Base-by-base conservation (phyloP, 352 stramenopile species). In the Phytophthora hybrid region DNA sequence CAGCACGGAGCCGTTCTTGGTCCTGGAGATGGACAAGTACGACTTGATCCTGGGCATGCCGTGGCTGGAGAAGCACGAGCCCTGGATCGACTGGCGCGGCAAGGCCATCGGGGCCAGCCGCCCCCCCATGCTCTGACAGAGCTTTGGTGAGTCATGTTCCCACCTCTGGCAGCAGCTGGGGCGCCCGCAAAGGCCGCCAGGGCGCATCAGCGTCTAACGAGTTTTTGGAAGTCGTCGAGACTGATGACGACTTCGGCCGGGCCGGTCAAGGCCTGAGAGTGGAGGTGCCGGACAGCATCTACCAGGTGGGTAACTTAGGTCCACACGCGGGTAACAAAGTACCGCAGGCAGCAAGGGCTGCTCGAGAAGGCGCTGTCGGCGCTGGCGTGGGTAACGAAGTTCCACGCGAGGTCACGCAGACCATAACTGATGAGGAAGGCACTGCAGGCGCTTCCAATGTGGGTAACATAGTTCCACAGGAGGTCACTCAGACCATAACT, bases 1-100 rank as follows among this genome's bases (percentile, higher is more conserved):
- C 63, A 63, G 37, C 11, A 11, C 13, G 18, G 62, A 69, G 4
- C 16, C 9, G 37, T 62, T 69, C 37, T 47, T 55, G 9, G 61
- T 56, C 53, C 53, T 65, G 2, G 23, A 56, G 0, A 65, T 73
- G 58, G 49, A 73, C 47, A 74, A 63, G 59, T 77, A 74, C 10
- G 52, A 77, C 39, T 58, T 76, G 34, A 74, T 77, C 39, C 62
- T 77, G 19, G 56, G 46, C 41, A 80, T 73, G 49, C 29, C 69
- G 10, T 78, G 47, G 63, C 49, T 74, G 18, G 39, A 59, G 13
- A 66, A 67, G 32, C 51, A 75, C n/a, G 34, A 68, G 19, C 53
- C 66, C 5, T 61, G 57, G 59, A 74, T 74, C 23, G 68, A 78
- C 37, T 81, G 64, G 29, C 19, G 67, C 2, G 23, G 21, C 16